phyloP scores from a whole-genome alignment of 345 rosid species.

The Moricandia arvensis region DNA sequence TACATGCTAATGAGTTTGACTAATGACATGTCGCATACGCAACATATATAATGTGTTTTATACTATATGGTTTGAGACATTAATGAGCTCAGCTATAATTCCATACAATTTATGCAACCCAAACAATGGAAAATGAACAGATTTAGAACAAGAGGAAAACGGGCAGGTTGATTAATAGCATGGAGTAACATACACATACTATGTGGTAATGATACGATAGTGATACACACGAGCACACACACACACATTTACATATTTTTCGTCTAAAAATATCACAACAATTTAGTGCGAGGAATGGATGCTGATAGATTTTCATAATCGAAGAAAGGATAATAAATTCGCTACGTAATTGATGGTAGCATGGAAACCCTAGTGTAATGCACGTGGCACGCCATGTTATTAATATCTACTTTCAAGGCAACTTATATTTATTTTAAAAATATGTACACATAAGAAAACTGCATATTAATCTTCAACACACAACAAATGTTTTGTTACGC shows the following conservation, averaged over 20 bases:
- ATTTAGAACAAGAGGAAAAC: background rate
- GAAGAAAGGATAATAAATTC: slow-evolving; percentile 10
- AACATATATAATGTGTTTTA: background rate
- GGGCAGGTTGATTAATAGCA: background rate
- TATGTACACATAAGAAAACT: background rate
- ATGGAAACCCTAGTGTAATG: slow-evolving; percentile 37
- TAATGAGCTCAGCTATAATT: background rate
- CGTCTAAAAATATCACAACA: slow-evolving; percentile 11
- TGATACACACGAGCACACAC: background rate
- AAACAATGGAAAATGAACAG: background rate
- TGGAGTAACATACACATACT: background rate
- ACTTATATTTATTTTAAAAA: background rate
- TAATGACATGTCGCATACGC: background rate
- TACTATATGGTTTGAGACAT: background rate
- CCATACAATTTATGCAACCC: background rate
- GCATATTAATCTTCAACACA: background rate
- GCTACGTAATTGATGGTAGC: slow-evolving; percentile 36
- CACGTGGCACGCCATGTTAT: slow-evolving; percentile 41
- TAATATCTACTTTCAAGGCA: slow-evolving; percentile 24
- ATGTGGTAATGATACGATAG: background rate
- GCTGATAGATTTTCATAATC: slow-evolving; percentile 16
- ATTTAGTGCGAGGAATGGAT: slow-evolving; percentile 33
- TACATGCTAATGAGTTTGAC: background rate
- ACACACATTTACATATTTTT: background rate
- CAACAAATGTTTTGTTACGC: no score